Conservation (phyloP, 2,329 filamentous ascomycete genomes). For the Alternaria hordeiaustralica region DNA sequence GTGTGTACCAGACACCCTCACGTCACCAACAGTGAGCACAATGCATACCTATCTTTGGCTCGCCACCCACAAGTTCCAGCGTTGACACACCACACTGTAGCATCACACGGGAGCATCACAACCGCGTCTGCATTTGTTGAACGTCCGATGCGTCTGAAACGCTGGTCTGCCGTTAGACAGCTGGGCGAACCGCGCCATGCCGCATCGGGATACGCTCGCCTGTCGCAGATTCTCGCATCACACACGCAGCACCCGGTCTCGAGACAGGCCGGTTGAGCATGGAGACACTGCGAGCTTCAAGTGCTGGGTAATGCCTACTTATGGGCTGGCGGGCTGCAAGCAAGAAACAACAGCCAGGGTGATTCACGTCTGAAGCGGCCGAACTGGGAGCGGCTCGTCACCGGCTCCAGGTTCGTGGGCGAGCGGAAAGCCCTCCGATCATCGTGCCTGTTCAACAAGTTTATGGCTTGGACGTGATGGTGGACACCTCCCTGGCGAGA, state of each 20-base stretch:
- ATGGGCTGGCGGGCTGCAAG: not conserved
- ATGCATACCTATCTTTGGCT: not conserved
- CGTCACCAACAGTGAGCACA: not conserved
- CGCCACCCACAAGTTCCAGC: not conserved
- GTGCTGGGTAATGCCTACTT: conserved; percentile 3
- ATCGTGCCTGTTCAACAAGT: not conserved
- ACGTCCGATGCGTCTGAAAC: conserved; percentile 19
- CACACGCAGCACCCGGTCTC: conserved; percentile 14
- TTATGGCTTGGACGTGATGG: not conserved
- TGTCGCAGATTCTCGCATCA: conserved; percentile 21
- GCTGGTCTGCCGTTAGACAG: conserved; percentile 12
- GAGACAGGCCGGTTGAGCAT: conserved; percentile 19
- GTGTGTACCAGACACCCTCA: not conserved
- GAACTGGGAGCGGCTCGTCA: not conserved
- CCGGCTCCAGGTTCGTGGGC: not conserved
- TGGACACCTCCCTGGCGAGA: not conserved
- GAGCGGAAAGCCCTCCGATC: not conserved
- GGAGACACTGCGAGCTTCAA: conserved; percentile 25
- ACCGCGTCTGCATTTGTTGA: conserved; percentile 6
- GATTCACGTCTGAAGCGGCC: conserved; percentile 12
- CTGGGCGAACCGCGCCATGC: conserved; percentile 13
- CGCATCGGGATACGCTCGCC: conserved; percentile 10
- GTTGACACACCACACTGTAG: not conserved
- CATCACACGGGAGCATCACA: conserved; percentile 10
- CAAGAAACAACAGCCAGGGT: not conserved